Percentiles rank a stretch among this genome's conserved stretches.
Evolutionary conservation across 345 rosid genomes (phyloP).

Genomic region (Melastoma malabathricum): DNA sequence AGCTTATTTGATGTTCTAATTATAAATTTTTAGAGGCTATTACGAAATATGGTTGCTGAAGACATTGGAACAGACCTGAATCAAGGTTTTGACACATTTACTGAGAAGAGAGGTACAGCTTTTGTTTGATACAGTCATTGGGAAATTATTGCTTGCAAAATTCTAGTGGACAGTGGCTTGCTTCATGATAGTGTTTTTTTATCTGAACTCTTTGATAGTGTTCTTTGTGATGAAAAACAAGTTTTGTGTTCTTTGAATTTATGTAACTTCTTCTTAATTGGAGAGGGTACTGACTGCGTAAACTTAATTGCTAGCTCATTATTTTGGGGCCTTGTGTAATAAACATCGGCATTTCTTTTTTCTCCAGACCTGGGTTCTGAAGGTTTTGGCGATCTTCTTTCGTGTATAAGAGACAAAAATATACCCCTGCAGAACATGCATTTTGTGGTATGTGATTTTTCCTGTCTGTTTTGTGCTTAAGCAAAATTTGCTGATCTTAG

Average conservation of each 20-base stretch:
- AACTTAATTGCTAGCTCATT: too few species aligned
- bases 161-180: too few species aligned
- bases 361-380: slow-evolving; percentile 72
- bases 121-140: not conserved
- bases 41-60: slow-evolving; percentile 62
- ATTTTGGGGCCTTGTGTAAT: too few species aligned
- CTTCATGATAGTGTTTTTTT: too few species aligned
- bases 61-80: slow-evolving; percentile 88
- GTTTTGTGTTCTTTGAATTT: not conserved
- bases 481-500: not conserved
- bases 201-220: too few species aligned
- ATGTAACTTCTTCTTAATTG: not conserved
- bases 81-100: slow-evolving; percentile 82
- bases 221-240: too few species aligned
- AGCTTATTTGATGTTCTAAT: slow-evolving; percentile 4
- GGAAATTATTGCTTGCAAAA: too few species aligned
- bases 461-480: slow-evolving; percentile 7
- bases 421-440: slow-evolving; percentile 84
- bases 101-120: slow-evolving; percentile 56
- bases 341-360: slow-evolving; percentile 5
- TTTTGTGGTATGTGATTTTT: slow-evolving; percentile 63
- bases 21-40: slow-evolving; percentile 52
- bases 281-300: not conserved
- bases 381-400: slow-evolving; percentile 83
- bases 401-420: slow-evolving; percentile 67